phyloP scores from a whole-genome alignment of 2,329 filamentous ascomycete genomes.

The Neopestalotiopsis clavispora region DNA sequence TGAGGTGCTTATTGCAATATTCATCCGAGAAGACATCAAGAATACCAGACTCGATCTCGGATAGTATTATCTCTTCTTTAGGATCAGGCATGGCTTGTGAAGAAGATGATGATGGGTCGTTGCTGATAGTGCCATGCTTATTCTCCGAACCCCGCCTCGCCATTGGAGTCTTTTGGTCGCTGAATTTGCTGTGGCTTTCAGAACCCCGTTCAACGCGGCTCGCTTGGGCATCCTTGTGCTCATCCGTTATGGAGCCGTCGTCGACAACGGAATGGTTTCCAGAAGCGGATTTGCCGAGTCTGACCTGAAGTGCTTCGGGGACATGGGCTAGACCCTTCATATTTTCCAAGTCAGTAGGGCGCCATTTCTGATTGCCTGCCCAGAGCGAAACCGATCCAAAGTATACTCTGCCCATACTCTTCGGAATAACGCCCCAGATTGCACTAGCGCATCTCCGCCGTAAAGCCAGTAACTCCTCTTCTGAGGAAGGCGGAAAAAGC shows the following conservation, averaged over 20 bases:
- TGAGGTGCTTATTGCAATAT: conserved; percentile 91
- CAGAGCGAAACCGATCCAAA: conserved; percentile 47
- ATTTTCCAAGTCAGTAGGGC: not conserved
- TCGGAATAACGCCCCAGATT: conserved; percentile 54
- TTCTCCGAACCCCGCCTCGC: not conserved
- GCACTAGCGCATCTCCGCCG: conserved; percentile 70
- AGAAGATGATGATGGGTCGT: not conserved
- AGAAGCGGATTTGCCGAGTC: conserved; percentile 19
- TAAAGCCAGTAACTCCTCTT: conserved; percentile 65
- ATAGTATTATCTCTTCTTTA: conserved; percentile 54
- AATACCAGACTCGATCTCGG: conserved; percentile 66
- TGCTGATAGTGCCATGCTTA: not conserved
- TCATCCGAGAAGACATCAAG: conserved; percentile 78
- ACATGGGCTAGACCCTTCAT: conserved; percentile 17
- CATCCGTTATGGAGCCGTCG: not conserved
- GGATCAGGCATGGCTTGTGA: conserved; percentile 26
- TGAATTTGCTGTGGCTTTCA: conserved; percentile 1
- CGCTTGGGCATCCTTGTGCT: conserved; percentile 1
- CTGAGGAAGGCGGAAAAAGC: conserved; percentile 62
- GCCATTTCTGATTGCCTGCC: conserved; percentile 32
- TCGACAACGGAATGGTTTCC: conserved; percentile 19
- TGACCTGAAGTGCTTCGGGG: conserved; percentile 31
- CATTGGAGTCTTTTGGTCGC: not conserved
- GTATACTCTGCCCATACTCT: conserved; percentile 53
- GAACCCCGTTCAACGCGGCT: conserved; percentile 1